Conservation (phyloP, 148 eudicot species). For the Limonium bicolor region DNA sequence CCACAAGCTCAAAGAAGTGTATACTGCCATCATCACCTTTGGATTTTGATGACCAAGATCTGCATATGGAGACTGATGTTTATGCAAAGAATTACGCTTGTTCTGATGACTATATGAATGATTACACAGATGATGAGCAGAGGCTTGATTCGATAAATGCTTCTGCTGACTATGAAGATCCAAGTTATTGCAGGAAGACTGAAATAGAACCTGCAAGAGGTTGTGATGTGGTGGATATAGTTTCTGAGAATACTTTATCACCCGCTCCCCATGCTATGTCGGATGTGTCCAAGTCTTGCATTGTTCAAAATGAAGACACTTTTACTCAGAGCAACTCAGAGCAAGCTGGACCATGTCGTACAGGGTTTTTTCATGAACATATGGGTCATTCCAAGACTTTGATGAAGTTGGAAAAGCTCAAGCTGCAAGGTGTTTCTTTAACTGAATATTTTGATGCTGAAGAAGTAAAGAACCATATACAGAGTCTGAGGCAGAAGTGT, state of each 20-base stretch:
- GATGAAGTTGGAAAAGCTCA: conserved; percentile 21
- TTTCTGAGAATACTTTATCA: conserved; percentile 3
- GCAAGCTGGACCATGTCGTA: conserved; percentile 9
- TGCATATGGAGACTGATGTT: conserved; percentile 5
- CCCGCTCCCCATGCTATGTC: conserved; percentile 11
- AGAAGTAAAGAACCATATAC: conserved; percentile 46
- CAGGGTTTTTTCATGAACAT: conserved; percentile 11
- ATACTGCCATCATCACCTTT: conserved; percentile 8
- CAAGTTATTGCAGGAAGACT: conserved; percentile 3
- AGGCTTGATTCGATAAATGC: conserved; percentile 5
- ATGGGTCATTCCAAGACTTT: conserved; percentile 7
- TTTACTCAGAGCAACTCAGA: conserved; percentile 8
- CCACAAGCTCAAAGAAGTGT: conserved; percentile 8
- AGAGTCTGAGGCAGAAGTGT: conserved; percentile 29
- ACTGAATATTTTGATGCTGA: conserved; percentile 49
- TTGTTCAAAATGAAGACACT: conserved; percentile 16
- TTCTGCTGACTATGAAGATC: conserved; percentile 13
- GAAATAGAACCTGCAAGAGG: conserved; percentile 12
- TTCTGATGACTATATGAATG: conserved; percentile 9
- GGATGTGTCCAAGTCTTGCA: conserved; percentile 8
- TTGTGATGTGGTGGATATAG: conserved; percentile 7
- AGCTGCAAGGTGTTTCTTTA: conserved; percentile 37
- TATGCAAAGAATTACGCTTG: conserved; percentile 3
- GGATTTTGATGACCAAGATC: conserved; percentile 9
- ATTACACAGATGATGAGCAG: conserved; percentile 7